These are phyloP conservation scores for Arthonia radiata DNA, from an alignment of 495 filamentous ascomycete species.

Conservation along the genomic window DNA sequence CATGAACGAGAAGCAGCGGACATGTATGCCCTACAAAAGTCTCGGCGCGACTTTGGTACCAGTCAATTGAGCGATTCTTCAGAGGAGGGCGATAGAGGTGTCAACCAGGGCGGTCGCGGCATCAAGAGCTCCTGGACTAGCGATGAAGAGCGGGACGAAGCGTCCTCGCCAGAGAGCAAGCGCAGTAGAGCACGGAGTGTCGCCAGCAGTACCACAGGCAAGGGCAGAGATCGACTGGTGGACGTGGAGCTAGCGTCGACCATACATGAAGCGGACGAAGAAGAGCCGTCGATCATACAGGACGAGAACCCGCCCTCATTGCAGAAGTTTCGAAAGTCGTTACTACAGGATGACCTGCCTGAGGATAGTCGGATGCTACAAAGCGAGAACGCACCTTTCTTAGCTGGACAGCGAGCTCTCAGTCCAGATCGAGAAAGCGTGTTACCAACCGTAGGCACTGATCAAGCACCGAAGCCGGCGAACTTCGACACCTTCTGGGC, in stretches of 20 bases:
- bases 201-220: constrained; percentile 20
- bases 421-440: constrained; percentile 21
- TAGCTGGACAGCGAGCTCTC: constrained; percentile 14
- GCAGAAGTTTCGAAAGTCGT: constrained; percentile 48
- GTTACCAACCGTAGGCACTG: constrained; percentile 23
- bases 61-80: constrained; percentile 57
- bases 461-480: constrained; percentile 22
- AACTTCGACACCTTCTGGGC: constrained; percentile 79
- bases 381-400: constrained; percentile 19
- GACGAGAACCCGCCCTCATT: constrained; percentile 62
- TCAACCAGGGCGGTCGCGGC: constrained; percentile 14
- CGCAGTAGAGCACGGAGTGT: constrained; percentile 10
- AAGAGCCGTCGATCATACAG: constrained; percentile 29
- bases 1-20: constrained; percentile 81
- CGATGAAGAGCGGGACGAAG: no score
- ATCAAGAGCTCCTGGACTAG: constrained; percentile 30
- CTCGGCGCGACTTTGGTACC: constrained; percentile 63
- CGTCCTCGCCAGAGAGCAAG: constrained; percentile 9
- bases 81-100: constrained; percentile 46
- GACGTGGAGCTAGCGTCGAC: constrained; percentile 69
- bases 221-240: constrained; percentile 46
- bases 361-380: constrained; percentile 18
- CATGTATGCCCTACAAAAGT: constrained; percentile 71
- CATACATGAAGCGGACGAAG: constrained; percentile 21
- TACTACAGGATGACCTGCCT: constrained; percentile 9